Conservation (phyloP, 148 eudicot species). For the Silene conica region DNA sequence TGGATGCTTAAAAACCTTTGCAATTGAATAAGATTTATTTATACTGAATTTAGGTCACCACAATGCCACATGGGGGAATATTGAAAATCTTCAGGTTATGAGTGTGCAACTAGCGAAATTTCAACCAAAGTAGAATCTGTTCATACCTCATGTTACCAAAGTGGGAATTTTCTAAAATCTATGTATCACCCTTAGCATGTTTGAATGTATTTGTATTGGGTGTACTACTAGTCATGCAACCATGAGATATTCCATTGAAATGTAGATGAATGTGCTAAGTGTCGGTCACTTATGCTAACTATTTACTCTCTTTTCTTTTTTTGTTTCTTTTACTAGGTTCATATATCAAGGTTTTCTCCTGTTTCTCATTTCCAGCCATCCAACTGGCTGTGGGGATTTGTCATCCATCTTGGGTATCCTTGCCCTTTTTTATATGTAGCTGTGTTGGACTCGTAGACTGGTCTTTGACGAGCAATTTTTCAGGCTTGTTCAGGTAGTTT, state of each 20-base stretch:
- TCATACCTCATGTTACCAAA: too few relatives aligned
- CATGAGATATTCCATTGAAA: background rate
- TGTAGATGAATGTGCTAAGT: background rate
- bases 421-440: constrained; percentile 86
- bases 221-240: too few relatives aligned
- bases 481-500: constrained; percentile 54
- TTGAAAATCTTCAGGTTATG: too few relatives aligned
- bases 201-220: too few relatives aligned
- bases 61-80: too few relatives aligned
- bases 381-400: constrained; percentile 85
- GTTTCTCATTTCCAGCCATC: constrained; percentile 72
- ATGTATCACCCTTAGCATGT: too few relatives aligned
- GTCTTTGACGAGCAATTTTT: constrained; percentile 95
- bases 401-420: constrained; percentile 89
- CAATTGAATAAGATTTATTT: too few relatives aligned
- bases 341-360: constrained; percentile 55
- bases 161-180: too few relatives aligned
- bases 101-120: too few relatives aligned
- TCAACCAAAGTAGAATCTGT: too few relatives aligned
- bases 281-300: background rate
- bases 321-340: constrained; percentile 45
- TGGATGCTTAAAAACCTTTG: too few relatives aligned
- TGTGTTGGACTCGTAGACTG: constrained; percentile 93
- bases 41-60: too few relatives aligned
- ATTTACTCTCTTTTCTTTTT: constrained; percentile 16